A percentile compares a stretch with the other conserved stretches of the same genome.
Conservation (phyloP, 163 green algal genomes). For the Volvox carteri region DNA sequence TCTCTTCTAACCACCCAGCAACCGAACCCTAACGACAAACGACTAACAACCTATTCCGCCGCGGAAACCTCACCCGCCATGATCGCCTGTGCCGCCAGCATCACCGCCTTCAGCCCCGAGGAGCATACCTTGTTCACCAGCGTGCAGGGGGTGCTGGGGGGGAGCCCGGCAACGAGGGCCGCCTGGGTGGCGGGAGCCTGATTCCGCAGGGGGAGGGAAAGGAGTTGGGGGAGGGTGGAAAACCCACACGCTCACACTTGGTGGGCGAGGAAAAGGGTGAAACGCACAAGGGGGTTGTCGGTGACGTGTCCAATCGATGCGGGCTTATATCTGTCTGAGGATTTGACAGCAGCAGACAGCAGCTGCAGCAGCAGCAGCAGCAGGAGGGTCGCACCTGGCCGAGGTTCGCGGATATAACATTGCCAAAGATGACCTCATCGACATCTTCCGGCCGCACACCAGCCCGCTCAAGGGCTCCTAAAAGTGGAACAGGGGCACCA, state of each 20-base stretch:
- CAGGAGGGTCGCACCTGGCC: slow-evolving; percentile 81
- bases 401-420: slow-evolving; percentile 88
- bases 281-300: too few relatives aligned
- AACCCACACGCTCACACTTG: too few relatives aligned
- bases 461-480: slow-evolving; percentile 77
- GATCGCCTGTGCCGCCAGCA: slow-evolving; percentile 87
- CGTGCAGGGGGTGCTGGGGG: slow-evolving; percentile 79
- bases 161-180: slow-evolving; percentile 83
- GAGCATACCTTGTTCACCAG: slow-evolving; percentile 95
- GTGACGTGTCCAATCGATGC: too few relatives aligned
- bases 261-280: not conserved
- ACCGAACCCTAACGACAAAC: too few relatives aligned
- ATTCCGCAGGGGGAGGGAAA: not conserved
- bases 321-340: too few relatives aligned
- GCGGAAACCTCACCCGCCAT: slow-evolving; percentile 39
- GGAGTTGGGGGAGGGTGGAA: not conserved
- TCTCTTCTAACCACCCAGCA: too few relatives aligned
- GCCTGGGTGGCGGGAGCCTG: slow-evolving; percentile 93
- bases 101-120: slow-evolving; percentile 88
- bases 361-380: too few relatives aligned
- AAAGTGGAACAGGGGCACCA: not conserved
- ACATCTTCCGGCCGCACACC: slow-evolving; percentile 48
- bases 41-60: not conserved
- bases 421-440: slow-evolving; percentile 93
- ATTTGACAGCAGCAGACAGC: too few relatives aligned